Evolutionary conservation across 1,284 basidiomycete genomes (phyloP), one percentile per base, ranked within the genome.

Genomic region (Taiwanofungus camphoratus): DNA sequence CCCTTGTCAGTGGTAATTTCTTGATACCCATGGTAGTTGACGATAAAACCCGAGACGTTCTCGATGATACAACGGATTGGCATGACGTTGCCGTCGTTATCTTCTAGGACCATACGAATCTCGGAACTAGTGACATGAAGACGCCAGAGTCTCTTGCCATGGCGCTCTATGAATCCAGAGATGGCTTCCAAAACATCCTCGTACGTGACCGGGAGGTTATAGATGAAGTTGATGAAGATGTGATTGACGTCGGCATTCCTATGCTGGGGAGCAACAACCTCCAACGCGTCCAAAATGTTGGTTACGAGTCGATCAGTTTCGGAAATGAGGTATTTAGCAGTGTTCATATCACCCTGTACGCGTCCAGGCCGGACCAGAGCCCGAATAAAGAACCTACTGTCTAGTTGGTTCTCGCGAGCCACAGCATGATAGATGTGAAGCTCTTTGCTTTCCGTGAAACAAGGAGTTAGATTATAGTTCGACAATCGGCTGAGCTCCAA

Each of bases 21-120:
- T 67, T 98, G 93, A 72, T 99, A 99, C n/a, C 89, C 91, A 62
- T 95, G 91, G 73, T 87, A 98, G 66, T 97, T 95, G 66, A 99
- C 95, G 53, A 98, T 91, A 70, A 99, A 98, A 36, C 95, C 95
- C 32, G 94, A 96, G 41, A 97, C 92, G 65, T 98, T 99, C 71
- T 96, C 92, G 64, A 99, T 95, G 63, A 98, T 86, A 56, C 94
- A 94, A 33, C 96, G 92, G 61, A 99, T 92, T 8, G 95, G 92
- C 5, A 91, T 91, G 36, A 91, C 83, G 57, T 93, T 93, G 52
- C 93, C 92, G 53, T 95, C 90, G 48, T 75, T 81, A 62, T 97
- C 91, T 68, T 97, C 93, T 44, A 99, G 80, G 35, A 90, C 79
- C 57, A 99, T 89, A 43, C 96, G 82, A 59, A 99, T 96, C 70